Conservation (phyloP, 768 basidiomycete genomes). For the Russula vinacea region DNA sequence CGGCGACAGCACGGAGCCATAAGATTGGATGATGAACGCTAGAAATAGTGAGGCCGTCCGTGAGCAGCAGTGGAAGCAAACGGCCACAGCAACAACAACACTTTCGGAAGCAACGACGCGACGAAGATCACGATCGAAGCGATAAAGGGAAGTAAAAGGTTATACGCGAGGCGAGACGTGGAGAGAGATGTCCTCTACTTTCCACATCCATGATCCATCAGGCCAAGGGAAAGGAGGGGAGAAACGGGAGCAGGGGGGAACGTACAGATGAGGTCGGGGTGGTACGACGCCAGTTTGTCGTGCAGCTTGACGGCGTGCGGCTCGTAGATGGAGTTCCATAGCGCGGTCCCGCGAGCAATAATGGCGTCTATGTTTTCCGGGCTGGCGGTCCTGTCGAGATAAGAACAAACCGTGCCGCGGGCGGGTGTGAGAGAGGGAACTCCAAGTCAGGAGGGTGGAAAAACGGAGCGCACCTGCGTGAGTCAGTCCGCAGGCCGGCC, state of each 20-base stretch:
- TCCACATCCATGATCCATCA: conserved; percentile 18
- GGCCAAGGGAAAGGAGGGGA: conserved; percentile 12
- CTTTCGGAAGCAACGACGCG: background rate
- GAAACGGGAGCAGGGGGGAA: no score
- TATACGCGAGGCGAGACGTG: background rate
- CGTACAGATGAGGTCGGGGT: conserved; percentile 92
- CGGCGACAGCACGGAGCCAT: conserved; percentile 75
- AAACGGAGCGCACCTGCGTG: conserved; percentile 40
- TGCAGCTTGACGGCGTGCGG: conserved; percentile 89
- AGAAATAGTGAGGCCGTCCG: conserved; percentile 15
- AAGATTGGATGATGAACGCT: conserved; percentile 87
- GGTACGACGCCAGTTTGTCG: conserved; percentile 80
- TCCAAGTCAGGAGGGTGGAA: background rate
- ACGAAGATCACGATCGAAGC: conserved; percentile 27
- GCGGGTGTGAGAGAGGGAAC: no score
- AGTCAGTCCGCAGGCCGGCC: conserved; percentile 58
- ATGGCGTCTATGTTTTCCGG: conserved; percentile 67
- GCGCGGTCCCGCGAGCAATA: conserved; percentile 58
- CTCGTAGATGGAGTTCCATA: conserved; percentile 87
- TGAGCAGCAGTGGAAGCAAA: conserved; percentile 2
- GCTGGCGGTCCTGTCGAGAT: conserved; percentile 17
- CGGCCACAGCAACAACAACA: background rate
- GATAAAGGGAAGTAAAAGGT: background rate
- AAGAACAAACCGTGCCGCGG: no score
- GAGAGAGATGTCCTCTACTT: conserved; percentile 5